Conservation (phyloP, 495 filamentous ascomycete species). For the Aspergillus asperescens region DNA sequence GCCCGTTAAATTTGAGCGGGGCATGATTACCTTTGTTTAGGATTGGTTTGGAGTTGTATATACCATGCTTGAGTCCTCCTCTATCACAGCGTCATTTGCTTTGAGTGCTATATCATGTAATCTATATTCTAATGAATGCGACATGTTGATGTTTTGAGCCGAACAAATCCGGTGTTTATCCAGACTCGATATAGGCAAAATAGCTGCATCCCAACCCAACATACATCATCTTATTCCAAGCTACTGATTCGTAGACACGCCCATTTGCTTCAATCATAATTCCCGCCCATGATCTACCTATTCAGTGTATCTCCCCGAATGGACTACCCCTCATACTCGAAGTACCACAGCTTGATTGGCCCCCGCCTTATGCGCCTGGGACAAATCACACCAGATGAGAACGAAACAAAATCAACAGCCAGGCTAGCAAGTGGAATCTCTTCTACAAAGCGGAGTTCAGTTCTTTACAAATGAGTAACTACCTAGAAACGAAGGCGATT, state of each 20-base stretch:
- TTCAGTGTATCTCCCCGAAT: too few species aligned
- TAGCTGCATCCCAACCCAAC: too few species aligned
- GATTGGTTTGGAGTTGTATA: too few species aligned
- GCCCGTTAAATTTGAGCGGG: constrained; percentile 23
- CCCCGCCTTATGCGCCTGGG: constrained; percentile 9
- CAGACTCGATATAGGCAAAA: background rate
- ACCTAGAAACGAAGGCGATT: too few species aligned
- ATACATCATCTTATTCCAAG: background rate
- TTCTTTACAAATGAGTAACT: constrained; percentile 25
- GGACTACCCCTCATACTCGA: background rate
- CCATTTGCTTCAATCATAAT: constrained; percentile 11
- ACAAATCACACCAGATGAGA: constrained; percentile 5
- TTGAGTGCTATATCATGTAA: too few species aligned
- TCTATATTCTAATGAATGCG: too few species aligned
- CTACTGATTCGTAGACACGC: constrained; percentile 1
- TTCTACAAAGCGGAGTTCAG: constrained; percentile 15
- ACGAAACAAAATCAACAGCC: background rate
- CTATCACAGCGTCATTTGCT: too few species aligned
- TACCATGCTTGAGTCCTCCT: too few species aligned
- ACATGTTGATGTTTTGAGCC: background rate
- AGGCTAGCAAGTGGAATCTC: background rate
- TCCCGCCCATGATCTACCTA: too few species aligned
- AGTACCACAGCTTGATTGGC: background rate
- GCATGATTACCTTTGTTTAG: too few species aligned
- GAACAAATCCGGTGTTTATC: background rate